phyloP scores from a whole-genome alignment of 306 rosid species.

The Benincasa hispida region DNA sequence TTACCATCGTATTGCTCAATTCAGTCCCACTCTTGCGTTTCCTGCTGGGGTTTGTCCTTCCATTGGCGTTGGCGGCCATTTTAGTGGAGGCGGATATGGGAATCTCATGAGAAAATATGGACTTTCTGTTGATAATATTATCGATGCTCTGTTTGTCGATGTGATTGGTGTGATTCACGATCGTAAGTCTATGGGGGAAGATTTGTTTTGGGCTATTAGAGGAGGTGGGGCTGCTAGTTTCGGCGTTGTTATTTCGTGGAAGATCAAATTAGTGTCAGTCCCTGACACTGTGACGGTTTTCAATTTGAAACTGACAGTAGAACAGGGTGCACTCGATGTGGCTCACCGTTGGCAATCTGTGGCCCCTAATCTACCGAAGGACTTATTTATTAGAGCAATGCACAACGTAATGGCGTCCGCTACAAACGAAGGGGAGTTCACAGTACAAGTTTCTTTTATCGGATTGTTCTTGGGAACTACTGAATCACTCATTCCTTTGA shows the following conservation, averaged over 20 bases:
- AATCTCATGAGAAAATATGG: slow-evolving; percentile 55
- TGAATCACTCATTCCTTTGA: slow-evolving; percentile 23
- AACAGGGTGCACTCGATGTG: slow-evolving; percentile 34
- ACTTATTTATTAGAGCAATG: slow-evolving; percentile 33
- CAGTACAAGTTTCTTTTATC: slow-evolving; percentile 39
- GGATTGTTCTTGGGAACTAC: slow-evolving; percentile 33
- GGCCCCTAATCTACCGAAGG: slow-evolving; percentile 28
- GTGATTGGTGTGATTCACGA: slow-evolving; percentile 36
- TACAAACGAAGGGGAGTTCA: slow-evolving; percentile 20
- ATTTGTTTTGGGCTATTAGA: slow-evolving; percentile 70
- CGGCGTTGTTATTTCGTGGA: slow-evolving; percentile 54
- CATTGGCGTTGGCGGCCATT: slow-evolving; percentile 69
- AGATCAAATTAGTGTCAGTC: slow-evolving; percentile 33
- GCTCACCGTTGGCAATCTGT: slow-evolving; percentile 54
- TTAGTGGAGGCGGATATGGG: slow-evolving; percentile 80
- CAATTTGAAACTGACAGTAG: slow-evolving; percentile 16
- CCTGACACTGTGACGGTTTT: slow-evolving; percentile 50
- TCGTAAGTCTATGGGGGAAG: slow-evolving; percentile 53
- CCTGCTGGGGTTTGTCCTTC: slow-evolving; percentile 59
- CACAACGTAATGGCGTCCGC: slow-evolving; percentile 14
- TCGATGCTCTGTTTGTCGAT: slow-evolving; percentile 57
- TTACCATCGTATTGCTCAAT: slow-evolving; percentile 45
- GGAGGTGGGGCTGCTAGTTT: slow-evolving; percentile 82
- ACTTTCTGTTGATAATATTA: slow-evolving; percentile 43
- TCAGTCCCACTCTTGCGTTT: slow-evolving; percentile 46